A percentile compares a stretch with the other conserved stretches of the same genome.
Evolutionary conservation across 202 grass and related monocot species (phyloP).

Genomic region (Elaeis oleifera): DNA sequence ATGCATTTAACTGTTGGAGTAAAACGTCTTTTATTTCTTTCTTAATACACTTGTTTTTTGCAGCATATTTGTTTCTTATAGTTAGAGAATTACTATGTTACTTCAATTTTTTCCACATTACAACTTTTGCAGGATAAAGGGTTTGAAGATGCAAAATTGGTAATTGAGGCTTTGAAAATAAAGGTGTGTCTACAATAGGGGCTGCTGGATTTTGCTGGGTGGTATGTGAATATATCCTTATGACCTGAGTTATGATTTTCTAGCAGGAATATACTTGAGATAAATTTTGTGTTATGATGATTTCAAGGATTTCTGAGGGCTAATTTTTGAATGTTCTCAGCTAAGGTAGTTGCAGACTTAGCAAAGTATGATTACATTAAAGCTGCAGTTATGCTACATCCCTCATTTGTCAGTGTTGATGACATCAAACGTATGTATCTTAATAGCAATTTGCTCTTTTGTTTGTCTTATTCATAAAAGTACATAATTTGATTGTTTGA

Average conservation of each 20-base stretch:
- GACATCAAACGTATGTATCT: constrained; percentile 26
- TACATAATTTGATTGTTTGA: no score
- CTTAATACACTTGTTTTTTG: no score
- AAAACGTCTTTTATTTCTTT: no score
- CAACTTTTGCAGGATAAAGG: constrained; percentile 17
- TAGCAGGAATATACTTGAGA: no score
- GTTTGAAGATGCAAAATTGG: constrained; percentile 31
- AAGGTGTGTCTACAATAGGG: constrained; percentile 27
- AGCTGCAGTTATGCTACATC: constrained; percentile 28
- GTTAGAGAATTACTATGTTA: no score
- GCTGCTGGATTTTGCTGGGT: constrained; percentile 36
- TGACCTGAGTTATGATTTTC: no score
- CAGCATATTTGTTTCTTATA: no score
- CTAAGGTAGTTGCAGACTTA: constrained; percentile 31
- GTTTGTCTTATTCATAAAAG: no score
- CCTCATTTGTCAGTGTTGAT: constrained; percentile 25
- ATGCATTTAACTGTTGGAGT: no score
- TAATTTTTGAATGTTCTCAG: constrained; percentile 1
- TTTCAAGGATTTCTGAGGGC: no score
- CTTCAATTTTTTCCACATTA: neutral
- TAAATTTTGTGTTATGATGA: no score
- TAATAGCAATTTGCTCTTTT: neutral
- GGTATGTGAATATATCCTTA: constrained; percentile 3
- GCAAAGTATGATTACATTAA: constrained; percentile 31
- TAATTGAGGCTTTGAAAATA: constrained; percentile 27